Evolutionary conservation across 2,329 filamentous ascomycete genomes (phyloP), one percentile per base, ranked within the genome.

Genomic region (Sclerotinia nivalis): DNA sequence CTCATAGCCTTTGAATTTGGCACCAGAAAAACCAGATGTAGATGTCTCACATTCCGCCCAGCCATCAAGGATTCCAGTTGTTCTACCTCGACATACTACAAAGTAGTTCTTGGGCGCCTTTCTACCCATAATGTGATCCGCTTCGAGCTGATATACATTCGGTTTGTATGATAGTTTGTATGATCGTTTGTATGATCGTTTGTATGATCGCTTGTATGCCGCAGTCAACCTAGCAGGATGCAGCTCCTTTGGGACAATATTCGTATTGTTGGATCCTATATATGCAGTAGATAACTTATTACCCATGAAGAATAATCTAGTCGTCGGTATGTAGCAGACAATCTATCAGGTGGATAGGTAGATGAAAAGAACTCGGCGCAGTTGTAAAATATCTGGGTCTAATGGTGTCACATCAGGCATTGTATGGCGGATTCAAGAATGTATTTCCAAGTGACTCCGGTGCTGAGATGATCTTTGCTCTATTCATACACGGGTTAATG

Each of bases 21-120:
- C 60, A 4, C 68, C 66, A 1, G 62, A 28, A 54, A 71, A 75
- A 1, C 72, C 71, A 2, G 54, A 20, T 31, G 73, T 71, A 49
- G 75, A 74, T 22, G 43, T 18, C 31, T 75, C 25, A 37, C 73
- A 73, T 66, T 73, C 67, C 15, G 56, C 22, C 73, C 71, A 72
- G 4, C 64, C 50, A 9, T 56, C 2, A 28, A 70, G 74, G 12
- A 76, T 58, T 28, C 75, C 75, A 10, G 71, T 67, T 9, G 45
- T 64, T 52, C 71, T 65, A 10, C 72, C 73, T 8, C 50, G 62
- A 28, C 70, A 72, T 37, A 73, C 68, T 55, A 72, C 67, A 54
- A 71, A 72, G 28, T 70, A 68, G n/a, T 34, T 52, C 60, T 72
- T 62, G 1, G 60, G 28, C 1, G 60, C 61, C 15, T 20, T 71